phyloP scores from a whole-genome alignment of 352 stramenopile species.

The Globisporangium echinulatum region DNA sequence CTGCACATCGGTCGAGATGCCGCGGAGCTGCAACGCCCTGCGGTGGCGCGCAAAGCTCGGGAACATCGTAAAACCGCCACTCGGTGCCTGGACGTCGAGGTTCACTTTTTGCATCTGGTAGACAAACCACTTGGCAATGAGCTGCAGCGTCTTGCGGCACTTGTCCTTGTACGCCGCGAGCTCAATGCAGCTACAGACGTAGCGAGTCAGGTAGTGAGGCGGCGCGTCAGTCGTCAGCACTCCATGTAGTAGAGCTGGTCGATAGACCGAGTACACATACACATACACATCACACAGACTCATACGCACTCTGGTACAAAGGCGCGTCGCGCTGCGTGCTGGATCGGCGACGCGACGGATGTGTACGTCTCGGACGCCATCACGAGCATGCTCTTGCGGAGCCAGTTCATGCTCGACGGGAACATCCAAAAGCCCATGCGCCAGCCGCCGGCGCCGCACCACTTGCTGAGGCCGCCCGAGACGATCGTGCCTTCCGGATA shows the following conservation, averaged over 20 bases:
- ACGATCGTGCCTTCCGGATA: slow-evolving; percentile 87
- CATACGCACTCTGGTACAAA: slow-evolving; percentile 65
- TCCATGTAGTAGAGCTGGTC: too few species aligned
- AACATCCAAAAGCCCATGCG: slow-evolving; percentile 88
- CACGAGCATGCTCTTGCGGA: slow-evolving; percentile 83
- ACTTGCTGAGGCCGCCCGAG: slow-evolving; percentile 83
- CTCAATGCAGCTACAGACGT: slow-evolving; percentile 54
- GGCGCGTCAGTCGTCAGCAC: not conserved
- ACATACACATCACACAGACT: not conserved
- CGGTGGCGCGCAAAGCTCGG: slow-evolving; percentile 72
- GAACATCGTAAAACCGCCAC: slow-evolving; percentile 84
- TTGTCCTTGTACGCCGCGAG: slow-evolving; percentile 76
- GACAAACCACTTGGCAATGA: slow-evolving; percentile 76
- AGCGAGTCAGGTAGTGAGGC: not conserved
- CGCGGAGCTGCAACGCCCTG: slow-evolving; percentile 46
- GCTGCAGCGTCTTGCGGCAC: slow-evolving; percentile 72
- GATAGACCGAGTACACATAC: not conserved
- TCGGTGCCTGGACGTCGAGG: slow-evolving; percentile 63
- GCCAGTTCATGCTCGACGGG: slow-evolving; percentile 64
- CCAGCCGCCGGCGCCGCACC: slow-evolving; percentile 83
- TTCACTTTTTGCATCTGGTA: slow-evolving; percentile 85
- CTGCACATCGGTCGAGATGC: slow-evolving; percentile 68
- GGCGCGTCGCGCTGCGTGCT: slow-evolving; percentile 73
- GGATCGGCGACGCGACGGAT: slow-evolving; percentile 79
- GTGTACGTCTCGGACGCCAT: slow-evolving; percentile 89